phyloP scores from a whole-genome alignment of 2,329 filamentous ascomycete genomes.

The Pyricularia pennisetigena region DNA sequence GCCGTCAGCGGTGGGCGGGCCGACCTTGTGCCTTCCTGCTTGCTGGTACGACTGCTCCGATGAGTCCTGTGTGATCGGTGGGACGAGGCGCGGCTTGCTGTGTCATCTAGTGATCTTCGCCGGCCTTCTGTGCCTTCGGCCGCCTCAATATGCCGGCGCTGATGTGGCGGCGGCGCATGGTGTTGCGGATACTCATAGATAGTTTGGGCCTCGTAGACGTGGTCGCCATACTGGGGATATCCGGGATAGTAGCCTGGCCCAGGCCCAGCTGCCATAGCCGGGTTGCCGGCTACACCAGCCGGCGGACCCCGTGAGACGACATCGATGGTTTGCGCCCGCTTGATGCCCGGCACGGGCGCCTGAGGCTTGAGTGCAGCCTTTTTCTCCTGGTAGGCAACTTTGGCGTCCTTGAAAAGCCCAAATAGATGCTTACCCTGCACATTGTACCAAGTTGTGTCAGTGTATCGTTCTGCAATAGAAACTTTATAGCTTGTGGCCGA shows the following conservation, averaged over 20 bases:
- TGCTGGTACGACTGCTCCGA: slow-evolving; percentile 21
- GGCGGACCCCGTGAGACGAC: slow-evolving; percentile 14
- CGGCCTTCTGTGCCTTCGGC: slow-evolving; percentile 4
- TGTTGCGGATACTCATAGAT: slow-evolving; percentile 9
- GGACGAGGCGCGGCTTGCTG: slow-evolving; percentile 25
- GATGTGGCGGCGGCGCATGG: slow-evolving; percentile 1
- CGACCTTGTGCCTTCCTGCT: slow-evolving; percentile 16
- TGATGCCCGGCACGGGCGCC: slow-evolving; percentile 29
- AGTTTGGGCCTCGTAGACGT: slow-evolving; percentile 13
- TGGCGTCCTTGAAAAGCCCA: slow-evolving; percentile 86
- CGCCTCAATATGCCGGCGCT: slow-evolving; percentile 14
- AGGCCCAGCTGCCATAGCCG: background rate
- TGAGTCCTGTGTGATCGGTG: slow-evolving; percentile 29
- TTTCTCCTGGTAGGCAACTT: slow-evolving; percentile 76
- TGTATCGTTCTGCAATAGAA: background rate
- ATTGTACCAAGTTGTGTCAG: background rate
- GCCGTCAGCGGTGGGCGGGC: slow-evolving; percentile 35
- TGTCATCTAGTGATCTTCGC: slow-evolving; percentile 18
- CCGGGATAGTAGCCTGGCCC: slow-evolving; percentile 17
- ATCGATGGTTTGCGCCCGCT: slow-evolving; percentile 52
- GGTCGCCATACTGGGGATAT: slow-evolving; percentile 13
- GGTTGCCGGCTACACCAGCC: background rate
- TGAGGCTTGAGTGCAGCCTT: slow-evolving; percentile 73
- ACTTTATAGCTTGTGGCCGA: background rate
- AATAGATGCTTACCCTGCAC: slow-evolving; percentile 78